Evolutionary conservation across 495 filamentous ascomycete genomes (phyloP), one percentile per base, ranked within the genome.

Genomic region (Recurvomyces mirabilis): DNA sequence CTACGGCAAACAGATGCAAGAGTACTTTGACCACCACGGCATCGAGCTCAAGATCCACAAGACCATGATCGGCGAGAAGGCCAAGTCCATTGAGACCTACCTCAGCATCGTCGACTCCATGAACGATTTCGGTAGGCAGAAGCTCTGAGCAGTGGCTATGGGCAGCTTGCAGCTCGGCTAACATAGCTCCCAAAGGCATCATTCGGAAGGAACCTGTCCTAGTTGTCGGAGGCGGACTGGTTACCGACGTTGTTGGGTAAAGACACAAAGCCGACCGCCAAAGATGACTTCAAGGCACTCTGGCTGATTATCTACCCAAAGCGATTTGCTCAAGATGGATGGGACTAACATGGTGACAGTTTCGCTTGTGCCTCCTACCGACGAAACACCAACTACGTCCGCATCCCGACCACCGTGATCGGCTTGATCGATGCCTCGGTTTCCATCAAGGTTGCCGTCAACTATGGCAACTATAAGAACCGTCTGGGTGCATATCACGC

Each of bases 381-480:
- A 6, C 41, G 62, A 18, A 67, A 58, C 46, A 63, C 62, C 20
- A 62, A 63, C 53, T 65, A 47, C 56, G 65, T 66, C 33, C 67
- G 70, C 24, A 61, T 81, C 25, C 77, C 77, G 5, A 80, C 77
- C 4, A 81, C 77, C 0, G 68, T 79, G 43, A 78, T 81, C 54
- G 77, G 77, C 21, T 59, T 81, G 41, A 80, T 81, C 43, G 77
- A 81, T 54, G 77, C 77, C 3, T 75, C 71, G 2, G 77, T 80
- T 32, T 73, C 68, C 28, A 79, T 80, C 58, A 79, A 77, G 49
- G 72, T 78, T 12, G 75, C 73, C 19, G 76, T 82, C 42, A 81
- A 82, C 59, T 73, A 80, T 41, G 72, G 71, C 47, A 69, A 73
- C 46, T 75, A 77, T 57, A 80, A 81, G 64, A 81, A 81, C 54